These are phyloP conservation scores for Rhodosporidiobolus odoratus DNA, from an alignment of 768 basidiomycete species.

Conservation along the genomic window DNA sequence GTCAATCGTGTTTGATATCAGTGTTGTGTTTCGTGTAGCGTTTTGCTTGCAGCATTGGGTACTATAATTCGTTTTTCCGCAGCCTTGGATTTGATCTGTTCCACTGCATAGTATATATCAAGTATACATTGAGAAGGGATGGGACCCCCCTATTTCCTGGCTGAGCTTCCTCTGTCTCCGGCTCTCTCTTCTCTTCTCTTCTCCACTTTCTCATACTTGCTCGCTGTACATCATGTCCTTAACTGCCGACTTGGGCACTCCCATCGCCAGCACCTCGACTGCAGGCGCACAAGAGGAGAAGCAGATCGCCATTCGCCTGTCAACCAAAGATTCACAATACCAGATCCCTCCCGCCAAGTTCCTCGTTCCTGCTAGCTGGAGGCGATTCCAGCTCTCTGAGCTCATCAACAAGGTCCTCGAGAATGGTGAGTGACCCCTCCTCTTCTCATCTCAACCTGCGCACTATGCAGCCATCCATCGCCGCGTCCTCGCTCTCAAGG, in stretches of 20 bases:
- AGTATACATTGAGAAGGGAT: too few species aligned
- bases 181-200: not conserved
- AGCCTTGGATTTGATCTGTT: too few species aligned
- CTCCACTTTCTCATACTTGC: not conserved
- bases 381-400: constrained; percentile 92
- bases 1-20: too few species aligned
- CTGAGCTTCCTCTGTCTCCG: not conserved
- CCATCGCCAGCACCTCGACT: constrained; percentile 29
- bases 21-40: too few species aligned
- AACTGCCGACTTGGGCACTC: constrained; percentile 14
- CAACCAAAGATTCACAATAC: constrained; percentile 68
- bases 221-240: not conserved
- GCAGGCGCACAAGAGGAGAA: constrained; percentile 16
- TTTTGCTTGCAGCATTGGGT: too few species aligned
- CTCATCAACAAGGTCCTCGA: constrained; percentile 87
- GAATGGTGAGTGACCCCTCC: constrained; percentile 24
- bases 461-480: not conserved
- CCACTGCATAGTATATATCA: too few species aligned
- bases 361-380: constrained; percentile 84
- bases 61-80: too few species aligned
- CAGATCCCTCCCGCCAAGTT: constrained; percentile 80
- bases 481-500: not conserved
- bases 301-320: constrained; percentile 49
- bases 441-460: not conserved
- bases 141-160: too few species aligned